Conservation (phyloP, 108 stramenopile genomes). For the Mediolabrus comicus region DNA sequence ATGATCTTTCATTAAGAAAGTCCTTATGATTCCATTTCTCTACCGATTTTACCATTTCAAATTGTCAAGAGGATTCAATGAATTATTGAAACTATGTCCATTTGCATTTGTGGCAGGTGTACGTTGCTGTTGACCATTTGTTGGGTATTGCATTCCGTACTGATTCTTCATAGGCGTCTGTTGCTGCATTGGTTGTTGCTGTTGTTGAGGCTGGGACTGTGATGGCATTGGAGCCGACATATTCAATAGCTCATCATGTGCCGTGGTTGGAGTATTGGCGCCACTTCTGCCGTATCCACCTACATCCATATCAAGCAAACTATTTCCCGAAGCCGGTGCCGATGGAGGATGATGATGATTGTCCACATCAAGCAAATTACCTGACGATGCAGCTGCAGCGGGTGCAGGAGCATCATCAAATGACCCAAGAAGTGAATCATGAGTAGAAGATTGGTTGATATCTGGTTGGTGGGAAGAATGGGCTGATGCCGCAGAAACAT, state of each 20-base stretch:
- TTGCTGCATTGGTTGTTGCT: slow-evolving; percentile 49
- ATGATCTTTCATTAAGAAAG: not conserved
- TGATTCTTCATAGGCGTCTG: slow-evolving; percentile 36
- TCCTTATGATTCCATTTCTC: not conserved
- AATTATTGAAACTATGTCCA: slow-evolving; percentile 56
- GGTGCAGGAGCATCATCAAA: slow-evolving; percentile 57
- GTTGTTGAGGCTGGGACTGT: slow-evolving; percentile 45
- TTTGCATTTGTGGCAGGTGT: slow-evolving; percentile 15
- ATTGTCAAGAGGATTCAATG: slow-evolving; percentile 67
- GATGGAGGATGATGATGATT: slow-evolving; percentile 11
- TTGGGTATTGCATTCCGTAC: slow-evolving; percentile 33
- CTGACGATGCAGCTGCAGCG: slow-evolving; percentile 24
- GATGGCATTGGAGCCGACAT: slow-evolving; percentile 69
- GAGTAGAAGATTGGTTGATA: slow-evolving; percentile 8
- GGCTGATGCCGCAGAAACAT: slow-evolving; percentile 28
- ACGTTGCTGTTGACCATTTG: slow-evolving; percentile 25
- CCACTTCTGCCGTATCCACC: slow-evolving; percentile 29
- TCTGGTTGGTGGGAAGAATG: slow-evolving; percentile 19
- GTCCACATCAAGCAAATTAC: slow-evolving; percentile 51
- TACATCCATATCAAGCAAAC: slow-evolving; percentile 56
- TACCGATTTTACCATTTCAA: slow-evolving; percentile 43
- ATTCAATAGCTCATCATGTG: slow-evolving; percentile 78
- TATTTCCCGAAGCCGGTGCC: slow-evolving; percentile 39
- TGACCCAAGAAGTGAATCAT: slow-evolving; percentile 51
- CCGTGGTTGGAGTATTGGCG: slow-evolving; percentile 35